Conservation (phyloP, 768 basidiomycete genomes). For the Leucosporidium creatinivorum region DNA sequence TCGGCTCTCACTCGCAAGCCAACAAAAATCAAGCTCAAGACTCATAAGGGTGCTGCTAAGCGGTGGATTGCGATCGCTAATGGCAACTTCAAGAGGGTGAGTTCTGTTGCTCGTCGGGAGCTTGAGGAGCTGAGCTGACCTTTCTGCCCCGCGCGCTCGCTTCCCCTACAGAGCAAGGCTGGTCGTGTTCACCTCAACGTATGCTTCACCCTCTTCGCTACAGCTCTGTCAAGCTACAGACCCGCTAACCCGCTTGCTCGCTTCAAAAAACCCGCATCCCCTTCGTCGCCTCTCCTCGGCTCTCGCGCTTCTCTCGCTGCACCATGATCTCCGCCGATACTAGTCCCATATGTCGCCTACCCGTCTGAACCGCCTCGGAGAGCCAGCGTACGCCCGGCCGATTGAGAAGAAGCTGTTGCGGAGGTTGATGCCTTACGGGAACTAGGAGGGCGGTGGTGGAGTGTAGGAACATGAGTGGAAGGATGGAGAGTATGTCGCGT, state of each 20-base stretch:
- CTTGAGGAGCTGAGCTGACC: neutral
- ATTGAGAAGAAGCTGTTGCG: constrained; percentile 35
- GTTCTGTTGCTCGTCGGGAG: constrained; percentile 3
- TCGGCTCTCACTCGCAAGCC: constrained; percentile 20
- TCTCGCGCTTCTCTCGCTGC: too few species aligned
- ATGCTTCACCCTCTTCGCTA: neutral
- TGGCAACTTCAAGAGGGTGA: constrained; percentile 42
- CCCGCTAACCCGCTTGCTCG: neutral
- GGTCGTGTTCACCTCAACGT: constrained; percentile 6
- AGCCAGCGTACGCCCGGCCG: constrained; percentile 39
- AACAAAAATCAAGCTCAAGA: constrained; percentile 41
- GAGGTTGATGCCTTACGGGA: constrained; percentile 37
- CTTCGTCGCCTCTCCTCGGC: neutral
- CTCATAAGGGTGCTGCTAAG: constrained; percentile 44
- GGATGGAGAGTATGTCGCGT: too few species aligned
- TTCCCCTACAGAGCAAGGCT: neutral
- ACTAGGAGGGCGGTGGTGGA: too few species aligned
- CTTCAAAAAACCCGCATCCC: neutral
- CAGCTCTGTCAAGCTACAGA: neutral
- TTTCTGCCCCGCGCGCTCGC: neutral
- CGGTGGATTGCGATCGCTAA: constrained; percentile 40
- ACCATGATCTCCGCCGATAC: too few species aligned
- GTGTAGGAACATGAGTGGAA: too few species aligned
- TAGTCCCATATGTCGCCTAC: constrained; percentile 38
- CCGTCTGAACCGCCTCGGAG: constrained; percentile 40